Percentiles rank a stretch among this genome's conserved stretches.
These are phyloP conservation scores for Dryas integrifolia DNA, from an alignment of 331 rosid species.

Conservation along the genomic window DNA sequence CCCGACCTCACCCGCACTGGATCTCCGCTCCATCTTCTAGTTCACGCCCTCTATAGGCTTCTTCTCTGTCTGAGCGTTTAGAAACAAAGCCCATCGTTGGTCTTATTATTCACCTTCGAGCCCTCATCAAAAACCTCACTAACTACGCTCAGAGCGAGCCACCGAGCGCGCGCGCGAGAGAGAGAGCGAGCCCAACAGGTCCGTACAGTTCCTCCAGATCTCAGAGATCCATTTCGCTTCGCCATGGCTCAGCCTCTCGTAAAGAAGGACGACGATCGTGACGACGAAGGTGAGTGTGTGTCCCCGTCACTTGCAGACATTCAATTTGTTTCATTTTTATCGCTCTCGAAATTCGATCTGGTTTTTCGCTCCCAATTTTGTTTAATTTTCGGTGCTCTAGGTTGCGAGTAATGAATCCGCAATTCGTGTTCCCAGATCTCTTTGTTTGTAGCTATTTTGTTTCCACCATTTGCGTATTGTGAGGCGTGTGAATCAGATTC, in stretches of 20 bases:
- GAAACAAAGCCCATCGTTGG: not conserved
- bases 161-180: not conserved
- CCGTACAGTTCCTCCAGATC: conserved; percentile 45
- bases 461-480: conserved; percentile 11
- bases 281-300: conserved; percentile 81
- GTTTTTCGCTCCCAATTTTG: conserved; percentile 9
- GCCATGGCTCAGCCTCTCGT: conserved; percentile 87
- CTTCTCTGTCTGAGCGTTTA: not conserved
- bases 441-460: conserved; percentile 17
- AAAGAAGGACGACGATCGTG: conserved; percentile 99
- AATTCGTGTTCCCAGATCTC: conserved; percentile 52
- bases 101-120: not conserved
- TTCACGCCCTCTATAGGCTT: conserved; percentile 11
- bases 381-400: not conserved
- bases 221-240: conserved; percentile 38
- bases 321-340: conserved; percentile 7
- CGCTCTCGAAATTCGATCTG: conserved; percentile 35
- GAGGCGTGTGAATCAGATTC: conserved; percentile 22
- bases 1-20: not conserved
- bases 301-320: not conserved
- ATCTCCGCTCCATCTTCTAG: not conserved
- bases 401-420: conserved; percentile 35
- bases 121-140: conserved; percentile 25
- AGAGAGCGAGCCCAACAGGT: not conserved
- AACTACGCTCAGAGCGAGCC: conserved; percentile 21